Conservation (phyloP, 2,329 filamentous ascomycete species). For the Fusarium circinatum region DNA sequence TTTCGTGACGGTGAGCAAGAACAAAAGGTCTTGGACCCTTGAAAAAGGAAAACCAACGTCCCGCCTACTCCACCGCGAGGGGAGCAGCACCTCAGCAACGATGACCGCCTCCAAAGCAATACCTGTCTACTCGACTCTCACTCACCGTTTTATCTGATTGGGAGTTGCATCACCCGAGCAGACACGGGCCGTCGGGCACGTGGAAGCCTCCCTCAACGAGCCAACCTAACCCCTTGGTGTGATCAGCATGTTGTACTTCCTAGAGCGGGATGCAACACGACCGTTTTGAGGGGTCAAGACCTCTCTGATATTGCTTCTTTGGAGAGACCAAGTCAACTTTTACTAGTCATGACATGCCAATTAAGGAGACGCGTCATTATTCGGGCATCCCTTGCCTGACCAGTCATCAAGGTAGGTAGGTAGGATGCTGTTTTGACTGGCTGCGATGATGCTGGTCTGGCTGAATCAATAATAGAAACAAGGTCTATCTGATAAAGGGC, state of each 20-base stretch:
- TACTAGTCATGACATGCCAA: constrained; percentile 14
- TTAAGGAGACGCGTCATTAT: constrained; percentile 1
- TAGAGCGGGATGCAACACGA: constrained; percentile 25
- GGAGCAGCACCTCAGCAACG: background rate
- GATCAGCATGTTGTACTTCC: constrained; percentile 32
- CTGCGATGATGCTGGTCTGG: constrained; percentile 1
- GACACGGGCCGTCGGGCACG: constrained; percentile 32
- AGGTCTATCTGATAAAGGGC: constrained; percentile 3
- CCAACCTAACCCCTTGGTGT: constrained; percentile 22
- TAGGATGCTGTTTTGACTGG: background rate
- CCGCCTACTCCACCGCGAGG: constrained; percentile 2
- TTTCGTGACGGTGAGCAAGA: constrained; percentile 9
- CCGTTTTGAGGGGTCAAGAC: constrained; percentile 20
- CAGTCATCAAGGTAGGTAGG: constrained; percentile 5
- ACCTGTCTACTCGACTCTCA: background rate
- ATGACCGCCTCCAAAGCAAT: constrained; percentile 13
- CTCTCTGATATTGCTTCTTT: constrained; percentile 12
- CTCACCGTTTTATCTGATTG: constrained; percentile 22
- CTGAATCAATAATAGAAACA: constrained; percentile 10
- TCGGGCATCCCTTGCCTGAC: background rate
- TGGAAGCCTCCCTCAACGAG: constrained; percentile 25
- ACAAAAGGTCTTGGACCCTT: constrained; percentile 15
- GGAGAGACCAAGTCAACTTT: background rate
- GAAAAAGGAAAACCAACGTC: background rate
- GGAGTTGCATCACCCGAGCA: constrained; percentile 33